Percentiles rank a stretch among this genome's conserved stretches.
Conservation (phyloP, 164 flowering plant species). For the Hamamelis virginiana region DNA sequence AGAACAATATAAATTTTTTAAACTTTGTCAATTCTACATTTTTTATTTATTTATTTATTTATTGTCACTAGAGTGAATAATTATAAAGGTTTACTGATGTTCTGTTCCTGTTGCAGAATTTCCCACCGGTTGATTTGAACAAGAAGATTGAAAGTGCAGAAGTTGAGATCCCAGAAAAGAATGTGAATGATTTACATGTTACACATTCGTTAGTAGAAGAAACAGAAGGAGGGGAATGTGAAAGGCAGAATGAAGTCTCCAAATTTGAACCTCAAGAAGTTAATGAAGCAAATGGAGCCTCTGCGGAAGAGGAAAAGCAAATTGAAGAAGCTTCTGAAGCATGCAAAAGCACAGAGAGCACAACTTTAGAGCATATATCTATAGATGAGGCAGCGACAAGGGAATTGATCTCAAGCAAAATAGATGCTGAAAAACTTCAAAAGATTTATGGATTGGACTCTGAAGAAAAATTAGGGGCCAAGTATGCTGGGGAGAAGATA, state of each 20-base stretch:
- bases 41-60: background rate
- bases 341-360: slow-evolving; percentile 3
- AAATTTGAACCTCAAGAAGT: slow-evolving; percentile 11
- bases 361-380: slow-evolving; percentile 10
- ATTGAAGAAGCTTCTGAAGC: slow-evolving; percentile 2
- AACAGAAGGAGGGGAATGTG: background rate
- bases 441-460: background rate
- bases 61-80: background rate
- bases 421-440: background rate
- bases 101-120: background rate
- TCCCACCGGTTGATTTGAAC: background rate
- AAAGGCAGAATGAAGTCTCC: slow-evolving; percentile 7
- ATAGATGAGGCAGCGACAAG: slow-evolving; percentile 7
- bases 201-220: slow-evolving; percentile 9
- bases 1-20: background rate
- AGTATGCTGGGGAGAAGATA: background rate
- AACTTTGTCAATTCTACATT: background rate
- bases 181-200: background rate
- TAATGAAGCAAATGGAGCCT: slow-evolving; percentile 12
- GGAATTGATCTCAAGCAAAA: slow-evolving; percentile 1
- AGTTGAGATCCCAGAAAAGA: slow-evolving; percentile 1
- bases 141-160: slow-evolving; percentile 12
- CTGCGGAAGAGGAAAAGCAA: slow-evolving; percentile 12
- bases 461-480: background rate
- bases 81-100: background rate